A percentile compares a stretch with the other conserved stretches of the same genome.
phyloP scores from a whole-genome alignment of 768 basidiomycete genomes.

The Floccularia luteovirens region DNA sequence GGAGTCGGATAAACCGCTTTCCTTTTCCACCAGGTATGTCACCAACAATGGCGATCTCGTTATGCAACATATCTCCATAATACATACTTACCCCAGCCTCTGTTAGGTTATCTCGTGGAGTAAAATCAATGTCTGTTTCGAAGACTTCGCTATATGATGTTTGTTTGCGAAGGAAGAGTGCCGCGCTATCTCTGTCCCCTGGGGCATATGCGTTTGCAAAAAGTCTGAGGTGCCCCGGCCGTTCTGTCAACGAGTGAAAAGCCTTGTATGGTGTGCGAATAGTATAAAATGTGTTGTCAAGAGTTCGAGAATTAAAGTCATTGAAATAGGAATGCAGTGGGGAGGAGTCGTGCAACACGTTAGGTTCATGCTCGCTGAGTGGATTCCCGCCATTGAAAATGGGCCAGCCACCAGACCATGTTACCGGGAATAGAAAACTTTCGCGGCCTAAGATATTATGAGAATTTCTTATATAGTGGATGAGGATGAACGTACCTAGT shows the following conservation, averaged over 20 bases:
- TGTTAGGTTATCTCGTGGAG: slow-evolving; percentile 18
- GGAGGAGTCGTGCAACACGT: slow-evolving; percentile 19
- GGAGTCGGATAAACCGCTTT: slow-evolving; percentile 17
- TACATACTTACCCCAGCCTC: slow-evolving; percentile 30
- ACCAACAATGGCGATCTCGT: slow-evolving; percentile 22
- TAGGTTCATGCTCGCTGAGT: slow-evolving; percentile 18
- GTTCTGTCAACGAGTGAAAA: slow-evolving; percentile 22
- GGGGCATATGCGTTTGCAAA: slow-evolving; percentile 25
- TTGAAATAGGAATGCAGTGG: slow-evolving; percentile 17
- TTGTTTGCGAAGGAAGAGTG: slow-evolving; percentile 29
- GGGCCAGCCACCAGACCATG: slow-evolving; percentile 30
- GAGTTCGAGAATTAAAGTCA: slow-evolving; percentile 16
- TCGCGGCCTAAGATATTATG: slow-evolving; percentile 20
- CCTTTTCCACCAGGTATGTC: slow-evolving; percentile 7
- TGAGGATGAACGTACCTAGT: slow-evolving; percentile 15
- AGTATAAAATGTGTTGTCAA: slow-evolving; percentile 26
- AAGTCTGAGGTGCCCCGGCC: slow-evolving; percentile 21
- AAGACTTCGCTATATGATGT: slow-evolving; percentile 27
- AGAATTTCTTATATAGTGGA: neutral
- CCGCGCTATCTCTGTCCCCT: slow-evolving; percentile 28
- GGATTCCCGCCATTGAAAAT: slow-evolving; percentile 25
- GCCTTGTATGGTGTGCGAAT: slow-evolving; percentile 30
- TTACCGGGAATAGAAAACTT: slow-evolving; percentile 31
- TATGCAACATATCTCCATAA: slow-evolving; percentile 27
- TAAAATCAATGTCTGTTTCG: slow-evolving; percentile 25